phyloP scores from a whole-genome alignment of 441 rosid species.

The Populus trichocarpa region DNA sequence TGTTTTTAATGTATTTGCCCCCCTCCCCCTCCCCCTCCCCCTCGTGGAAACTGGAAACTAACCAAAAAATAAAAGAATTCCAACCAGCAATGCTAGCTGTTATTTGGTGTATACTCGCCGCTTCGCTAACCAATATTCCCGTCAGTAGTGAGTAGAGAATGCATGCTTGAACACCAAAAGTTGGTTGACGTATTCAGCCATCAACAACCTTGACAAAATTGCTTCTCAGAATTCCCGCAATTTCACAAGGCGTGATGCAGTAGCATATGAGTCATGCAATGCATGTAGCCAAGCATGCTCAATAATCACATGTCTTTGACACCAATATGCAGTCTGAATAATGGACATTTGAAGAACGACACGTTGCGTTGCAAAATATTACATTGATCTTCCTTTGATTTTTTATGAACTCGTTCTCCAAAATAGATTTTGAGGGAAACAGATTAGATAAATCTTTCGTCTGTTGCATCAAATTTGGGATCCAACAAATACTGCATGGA shows the following conservation, averaged over 20 bases:
- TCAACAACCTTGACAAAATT: not conserved
- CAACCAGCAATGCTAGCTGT: too few relatives aligned
- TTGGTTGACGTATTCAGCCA: too few relatives aligned
- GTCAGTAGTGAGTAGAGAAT: too few relatives aligned
- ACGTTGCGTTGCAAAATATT: not conserved
- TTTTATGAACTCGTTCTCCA: not conserved
- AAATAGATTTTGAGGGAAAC: not conserved
- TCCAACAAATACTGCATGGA: not conserved
- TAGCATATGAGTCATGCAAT: not conserved
- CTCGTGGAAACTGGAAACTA: too few relatives aligned
- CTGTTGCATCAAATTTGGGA: constrained; percentile 2
- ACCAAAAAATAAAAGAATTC: too few relatives aligned
- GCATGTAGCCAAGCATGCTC: not conserved
- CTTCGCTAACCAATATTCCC: too few relatives aligned
- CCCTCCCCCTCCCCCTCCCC: too few relatives aligned
- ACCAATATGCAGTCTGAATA: not conserved
- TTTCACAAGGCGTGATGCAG: not conserved
- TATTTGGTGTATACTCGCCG: too few relatives aligned
- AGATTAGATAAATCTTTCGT: not conserved
- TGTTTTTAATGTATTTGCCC: too few relatives aligned
- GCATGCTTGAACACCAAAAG: too few relatives aligned
- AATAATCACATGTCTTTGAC: not conserved
- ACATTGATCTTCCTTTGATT: not conserved
- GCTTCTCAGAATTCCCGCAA: not conserved
- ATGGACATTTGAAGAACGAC: not conserved